Conservation (phyloP, 2,329 filamentous ascomycete genomes). For the Fusarium sp. region DNA sequence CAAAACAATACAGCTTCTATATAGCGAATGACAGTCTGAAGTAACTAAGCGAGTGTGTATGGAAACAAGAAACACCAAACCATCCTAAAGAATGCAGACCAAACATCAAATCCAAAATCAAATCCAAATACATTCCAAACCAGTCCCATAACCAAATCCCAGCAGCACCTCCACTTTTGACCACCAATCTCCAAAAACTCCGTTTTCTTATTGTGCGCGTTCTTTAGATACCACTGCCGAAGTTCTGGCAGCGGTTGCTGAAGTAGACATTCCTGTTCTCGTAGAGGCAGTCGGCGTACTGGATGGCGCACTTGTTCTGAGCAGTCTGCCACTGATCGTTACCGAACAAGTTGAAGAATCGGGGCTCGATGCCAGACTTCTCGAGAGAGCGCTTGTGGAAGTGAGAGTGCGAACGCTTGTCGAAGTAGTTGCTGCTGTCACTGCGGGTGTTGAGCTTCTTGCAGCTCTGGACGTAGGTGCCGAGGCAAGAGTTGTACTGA, state of each 20-base stretch:
- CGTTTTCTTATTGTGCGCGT: not conserved
- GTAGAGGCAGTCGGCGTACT: conserved; percentile 63
- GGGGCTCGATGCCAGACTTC: conserved; percentile 43
- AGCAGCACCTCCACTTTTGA: conserved; percentile 10
- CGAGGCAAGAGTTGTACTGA: conserved; percentile 63
- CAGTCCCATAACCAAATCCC: not conserved
- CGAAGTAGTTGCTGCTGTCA: conserved; percentile 32
- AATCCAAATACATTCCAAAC: not conserved
- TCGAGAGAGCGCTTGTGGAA: conserved; percentile 47
- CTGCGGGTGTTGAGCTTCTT: conserved; percentile 49
- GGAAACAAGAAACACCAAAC: conserved; percentile 22
- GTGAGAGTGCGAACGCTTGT: conserved; percentile 37
- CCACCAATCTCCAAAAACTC: conserved; percentile 5
- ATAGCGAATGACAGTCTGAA: conserved; percentile 36
- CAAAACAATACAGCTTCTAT: conserved; percentile 37
- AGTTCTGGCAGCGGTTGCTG: conserved; percentile 57
- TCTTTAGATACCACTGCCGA: conserved; percentile 45
- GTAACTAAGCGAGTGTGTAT: conserved; percentile 34
- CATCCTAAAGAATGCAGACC: conserved; percentile 1
- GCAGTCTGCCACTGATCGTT: conserved; percentile 52
- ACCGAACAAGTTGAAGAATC: conserved; percentile 46
- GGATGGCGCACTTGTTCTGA: conserved; percentile 60
- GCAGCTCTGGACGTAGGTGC: conserved; percentile 64
- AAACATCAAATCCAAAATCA: not conserved
- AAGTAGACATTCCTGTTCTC: conserved; percentile 57